Conservation (phyloP, 169 alveolate genomes). For the Plasmodium berghei region DNA sequence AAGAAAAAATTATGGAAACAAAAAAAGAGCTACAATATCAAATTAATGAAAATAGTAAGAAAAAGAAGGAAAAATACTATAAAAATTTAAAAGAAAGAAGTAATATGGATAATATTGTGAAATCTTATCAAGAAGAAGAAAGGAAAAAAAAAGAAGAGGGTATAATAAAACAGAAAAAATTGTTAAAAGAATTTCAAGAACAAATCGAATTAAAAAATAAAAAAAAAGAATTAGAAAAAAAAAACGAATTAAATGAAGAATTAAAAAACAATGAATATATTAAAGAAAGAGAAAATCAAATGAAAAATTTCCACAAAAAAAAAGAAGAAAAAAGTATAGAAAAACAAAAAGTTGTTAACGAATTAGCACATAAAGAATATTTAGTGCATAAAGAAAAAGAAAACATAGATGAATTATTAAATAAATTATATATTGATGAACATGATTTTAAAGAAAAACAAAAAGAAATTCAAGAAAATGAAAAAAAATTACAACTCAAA, state of each 20-base stretch:
- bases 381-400: constrained; percentile 70
- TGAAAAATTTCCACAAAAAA: constrained; percentile 29
- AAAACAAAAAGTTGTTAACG: constrained; percentile 73
- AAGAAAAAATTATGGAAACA: constrained; percentile 62
- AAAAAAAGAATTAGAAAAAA: constrained; percentile 47
- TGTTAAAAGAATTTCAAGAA: constrained; percentile 68
- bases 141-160: constrained; percentile 70
- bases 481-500: constrained; percentile 72
- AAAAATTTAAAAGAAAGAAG: constrained; percentile 40
- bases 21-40: constrained; percentile 68
- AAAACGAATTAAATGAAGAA: constrained; percentile 70
- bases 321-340: constrained; percentile 63
- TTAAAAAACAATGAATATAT: constrained; percentile 63
- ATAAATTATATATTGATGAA: constrained; percentile 66
- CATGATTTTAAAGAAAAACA: constrained; percentile 71
- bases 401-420: constrained; percentile 47
- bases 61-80: constrained; percentile 35
- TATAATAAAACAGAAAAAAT: constrained; percentile 46
- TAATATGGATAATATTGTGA: constrained; percentile 39
- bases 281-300: constrained; percentile 53
- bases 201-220: constrained; percentile 72
- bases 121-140: constrained; percentile 61
- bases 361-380: constrained; percentile 72
- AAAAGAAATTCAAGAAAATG: constrained; percentile 62
- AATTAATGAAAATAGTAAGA: constrained; percentile 52